phyloP scores from a whole-genome alignment of 202 grass and related monocot species.

The Digitaria exilis region DNA sequence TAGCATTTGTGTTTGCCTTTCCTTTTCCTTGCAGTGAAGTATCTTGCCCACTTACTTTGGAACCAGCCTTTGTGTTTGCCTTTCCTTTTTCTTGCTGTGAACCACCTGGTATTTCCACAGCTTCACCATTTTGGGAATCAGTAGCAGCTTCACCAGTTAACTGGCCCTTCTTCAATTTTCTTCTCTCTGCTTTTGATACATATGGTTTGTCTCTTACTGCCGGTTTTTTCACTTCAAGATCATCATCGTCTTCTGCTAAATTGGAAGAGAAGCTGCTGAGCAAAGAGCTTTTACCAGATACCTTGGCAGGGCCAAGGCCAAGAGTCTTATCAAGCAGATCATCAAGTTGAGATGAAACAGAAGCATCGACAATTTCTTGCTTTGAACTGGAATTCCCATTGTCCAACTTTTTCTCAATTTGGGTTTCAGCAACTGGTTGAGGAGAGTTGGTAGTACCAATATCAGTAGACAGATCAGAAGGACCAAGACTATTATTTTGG shows the following conservation, averaged over 20 bases:
- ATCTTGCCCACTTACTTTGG: not conserved
- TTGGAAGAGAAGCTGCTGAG: constrained; percentile 43
- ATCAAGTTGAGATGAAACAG: constrained; percentile 80
- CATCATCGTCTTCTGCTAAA: constrained; percentile 45
- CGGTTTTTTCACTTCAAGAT: constrained; percentile 57
- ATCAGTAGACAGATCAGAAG: constrained; percentile 29
- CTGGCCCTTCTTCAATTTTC: constrained; percentile 84
- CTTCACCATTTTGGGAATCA: constrained; percentile 52
- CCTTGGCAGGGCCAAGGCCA: constrained; percentile 78
- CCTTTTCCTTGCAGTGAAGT: constrained; percentile 56
- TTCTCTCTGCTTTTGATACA: constrained; percentile 93
- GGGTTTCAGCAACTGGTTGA: constrained; percentile 32
- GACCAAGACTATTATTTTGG: constrained; percentile 27
- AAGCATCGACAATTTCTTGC: constrained; percentile 47
- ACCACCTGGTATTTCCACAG: constrained; percentile 41
- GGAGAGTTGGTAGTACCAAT: constrained; percentile 30
- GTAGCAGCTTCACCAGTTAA: constrained; percentile 39
- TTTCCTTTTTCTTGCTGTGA: constrained; percentile 56
- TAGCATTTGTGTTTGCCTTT: constrained; percentile 47
- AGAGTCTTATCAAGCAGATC: constrained; percentile 90
- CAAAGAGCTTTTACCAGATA: constrained; percentile 52
- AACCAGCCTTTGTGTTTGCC: constrained; percentile 41
- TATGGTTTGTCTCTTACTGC: constrained; percentile 81
- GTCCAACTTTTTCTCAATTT: constrained; percentile 30
- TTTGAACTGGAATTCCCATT: constrained; percentile 32